Evolutionary conservation across 768 basidiomycete species (phyloP).

Genomic region (Mycena rebaudengoi): DNA sequence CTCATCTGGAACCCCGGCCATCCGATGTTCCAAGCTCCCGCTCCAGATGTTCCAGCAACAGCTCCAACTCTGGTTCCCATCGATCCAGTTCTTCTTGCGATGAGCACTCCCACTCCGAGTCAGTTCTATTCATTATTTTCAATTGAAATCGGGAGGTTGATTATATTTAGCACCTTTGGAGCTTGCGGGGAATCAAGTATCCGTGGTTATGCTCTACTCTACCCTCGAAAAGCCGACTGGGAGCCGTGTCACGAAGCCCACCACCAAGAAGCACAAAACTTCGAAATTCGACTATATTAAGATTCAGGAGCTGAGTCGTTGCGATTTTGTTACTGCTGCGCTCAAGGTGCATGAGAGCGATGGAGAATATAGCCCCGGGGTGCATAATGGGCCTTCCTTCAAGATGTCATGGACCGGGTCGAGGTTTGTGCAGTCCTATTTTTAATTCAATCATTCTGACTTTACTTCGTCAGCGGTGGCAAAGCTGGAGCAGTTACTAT

Average conservation of each 20-base stretch:
- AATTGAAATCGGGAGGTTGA: no score
- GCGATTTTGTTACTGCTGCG: background rate
- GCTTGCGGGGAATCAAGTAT: no score
- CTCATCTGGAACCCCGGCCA: constrained; percentile 21
- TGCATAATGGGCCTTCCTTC: constrained; percentile 31
- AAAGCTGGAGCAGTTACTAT: background rate
- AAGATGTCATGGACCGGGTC: constrained; percentile 31
- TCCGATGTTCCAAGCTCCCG: background rate
- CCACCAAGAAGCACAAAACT: no score
- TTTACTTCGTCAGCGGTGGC: background rate
- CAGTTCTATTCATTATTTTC: no score
- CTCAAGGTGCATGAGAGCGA: background rate
- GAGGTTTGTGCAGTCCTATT: constrained; percentile 22
- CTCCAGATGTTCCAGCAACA: background rate
- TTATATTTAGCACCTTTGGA: no score
- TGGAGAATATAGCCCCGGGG: constrained; percentile 26
- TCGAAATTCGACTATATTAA: constrained; percentile 14
- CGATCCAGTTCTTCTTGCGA: no score
- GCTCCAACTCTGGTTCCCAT: no score
- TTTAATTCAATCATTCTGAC: constrained; percentile 4
- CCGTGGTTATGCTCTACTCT: no score
- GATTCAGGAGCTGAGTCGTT: background rate
- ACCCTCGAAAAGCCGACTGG: no score
- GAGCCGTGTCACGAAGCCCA: no score
- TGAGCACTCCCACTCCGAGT: no score